A percentile compares a stretch with the other conserved stretches of the same genome.
Conservation (phyloP, 805 yeast genomes). For the Yueomyces sinensis region DNA sequence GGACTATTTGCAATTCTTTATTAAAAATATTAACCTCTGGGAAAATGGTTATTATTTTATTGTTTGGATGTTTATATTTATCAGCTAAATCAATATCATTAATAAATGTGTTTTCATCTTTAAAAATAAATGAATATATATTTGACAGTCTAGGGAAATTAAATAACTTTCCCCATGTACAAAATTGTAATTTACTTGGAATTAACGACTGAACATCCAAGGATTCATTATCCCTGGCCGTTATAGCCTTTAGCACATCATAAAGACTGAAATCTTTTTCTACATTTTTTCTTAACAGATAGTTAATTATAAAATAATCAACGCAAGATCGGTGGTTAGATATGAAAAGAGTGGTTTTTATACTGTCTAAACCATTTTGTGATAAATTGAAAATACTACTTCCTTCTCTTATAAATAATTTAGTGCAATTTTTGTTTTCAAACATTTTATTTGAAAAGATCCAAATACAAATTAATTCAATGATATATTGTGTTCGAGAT, state of each 20-base stretch:
- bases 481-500: slow-evolving; percentile 2
- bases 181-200: slow-evolving; percentile 43
- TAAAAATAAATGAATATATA: slow-evolving; percentile 33
- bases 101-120: slow-evolving; percentile 58
- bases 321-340: slow-evolving; percentile 55
- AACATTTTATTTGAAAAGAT: slow-evolving; percentile 11
- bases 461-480: slow-evolving; percentile 9
- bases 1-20: slow-evolving; percentile 31
- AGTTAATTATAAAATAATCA: slow-evolving; percentile 46
- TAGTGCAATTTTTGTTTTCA: slow-evolving; percentile 10
- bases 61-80: slow-evolving; percentile 22
- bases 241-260: neutral
- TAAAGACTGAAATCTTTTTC: slow-evolving; percentile 4
- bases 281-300: slow-evolving; percentile 13
- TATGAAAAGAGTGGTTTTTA: slow-evolving; percentile 12
- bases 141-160: slow-evolving; percentile 41
- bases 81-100: slow-evolving; percentile 21
- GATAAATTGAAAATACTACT: slow-evolving; percentile 9
- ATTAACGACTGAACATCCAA: slow-evolving; percentile 11
- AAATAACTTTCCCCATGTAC: slow-evolving; percentile 61
- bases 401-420: slow-evolving; percentile 13
- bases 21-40: slow-evolving; percentile 77
- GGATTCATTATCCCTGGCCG: neutral
- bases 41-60: slow-evolving; percentile 56
- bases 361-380: slow-evolving; percentile 2